Evolutionary conservation across 495 filamentous ascomycete genomes (phyloP).

Genomic region (Jackrogersella minutella): DNA sequence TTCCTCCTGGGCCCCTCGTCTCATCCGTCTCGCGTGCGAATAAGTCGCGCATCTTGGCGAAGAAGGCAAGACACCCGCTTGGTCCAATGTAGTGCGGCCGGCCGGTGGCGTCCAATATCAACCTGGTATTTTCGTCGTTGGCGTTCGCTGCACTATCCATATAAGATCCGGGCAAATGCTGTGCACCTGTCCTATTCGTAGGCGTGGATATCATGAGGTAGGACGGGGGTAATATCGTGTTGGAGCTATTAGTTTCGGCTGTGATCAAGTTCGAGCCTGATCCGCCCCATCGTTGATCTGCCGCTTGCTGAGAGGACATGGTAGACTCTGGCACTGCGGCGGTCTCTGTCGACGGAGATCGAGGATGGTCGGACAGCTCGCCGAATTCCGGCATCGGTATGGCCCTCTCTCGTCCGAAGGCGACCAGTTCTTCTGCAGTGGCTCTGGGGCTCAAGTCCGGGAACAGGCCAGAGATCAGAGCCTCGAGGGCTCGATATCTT

Average conservation of each 20-base stretch:
- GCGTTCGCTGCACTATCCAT: background rate
- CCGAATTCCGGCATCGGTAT: slow-evolving; percentile 46
- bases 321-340: background rate
- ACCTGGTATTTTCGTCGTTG: slow-evolving; percentile 19
- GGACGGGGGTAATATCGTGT: slow-evolving; percentile 32
- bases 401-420: slow-evolving; percentile 43
- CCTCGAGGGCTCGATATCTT: slow-evolving; percentile 55
- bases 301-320: background rate
- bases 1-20: slow-evolving; percentile 6
- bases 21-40: slow-evolving; percentile 29
- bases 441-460: slow-evolving; percentile 53
- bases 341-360: background rate
- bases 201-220: slow-evolving; percentile 23
- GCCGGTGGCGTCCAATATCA: slow-evolving; percentile 48
- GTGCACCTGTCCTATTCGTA: background rate
- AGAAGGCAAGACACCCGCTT: slow-evolving; percentile 47
- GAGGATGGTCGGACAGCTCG: slow-evolving; percentile 12
- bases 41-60: slow-evolving; percentile 43
- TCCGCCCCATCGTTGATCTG: background rate
- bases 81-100: slow-evolving; percentile 52
- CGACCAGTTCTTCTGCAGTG: slow-evolving; percentile 45
- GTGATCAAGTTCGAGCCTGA: slow-evolving; percentile 14
- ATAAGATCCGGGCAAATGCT: slow-evolving; percentile 3
- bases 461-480: slow-evolving; percentile 54
- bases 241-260: slow-evolving; percentile 16